Evolutionary conservation across 2,329 filamentous ascomycete genomes (phyloP).

Genomic region (Claviceps pusilla): DNA sequence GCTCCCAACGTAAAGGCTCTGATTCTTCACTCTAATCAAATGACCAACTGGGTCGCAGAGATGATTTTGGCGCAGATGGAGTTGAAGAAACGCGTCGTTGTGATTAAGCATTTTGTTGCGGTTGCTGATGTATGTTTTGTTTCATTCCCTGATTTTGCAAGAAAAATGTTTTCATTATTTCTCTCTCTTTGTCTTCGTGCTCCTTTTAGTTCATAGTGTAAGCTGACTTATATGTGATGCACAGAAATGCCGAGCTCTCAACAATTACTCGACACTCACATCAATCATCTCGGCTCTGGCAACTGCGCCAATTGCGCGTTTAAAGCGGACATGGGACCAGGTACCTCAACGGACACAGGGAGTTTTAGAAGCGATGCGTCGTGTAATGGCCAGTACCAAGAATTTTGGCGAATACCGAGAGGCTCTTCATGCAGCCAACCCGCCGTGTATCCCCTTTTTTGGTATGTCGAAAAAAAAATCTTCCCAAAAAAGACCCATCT

Average conservation of each 20-base stretch:
- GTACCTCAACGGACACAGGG: constrained; percentile 72
- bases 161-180: neutral
- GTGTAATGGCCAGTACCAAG: constrained; percentile 91
- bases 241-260: constrained; percentile 81
- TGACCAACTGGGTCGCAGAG: constrained; percentile 98
- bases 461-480: constrained; percentile 35
- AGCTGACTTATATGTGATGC: constrained; percentile 3
- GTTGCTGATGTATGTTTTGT: constrained; percentile 69
- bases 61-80: constrained; percentile 95
- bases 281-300: constrained; percentile 94
- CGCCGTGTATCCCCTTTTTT: constrained; percentile 96
- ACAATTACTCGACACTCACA: constrained; percentile 95
- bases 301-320: constrained; percentile 84
- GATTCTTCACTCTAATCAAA: constrained; percentile 93
- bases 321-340: constrained; percentile 87
- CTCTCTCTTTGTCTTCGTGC: neutral
- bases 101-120: constrained; percentile 95
- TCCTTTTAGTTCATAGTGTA: constrained; percentile 3
- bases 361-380: constrained; percentile 78
- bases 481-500: too few species aligned
- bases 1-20: constrained; percentile 90
- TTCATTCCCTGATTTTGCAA: neutral
- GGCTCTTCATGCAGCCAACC: constrained; percentile 78
- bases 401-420: constrained; percentile 97
- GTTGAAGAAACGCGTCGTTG: constrained; percentile 87